Percentiles rank a stretch among this genome's conserved stretches.
Conservation (phyloP, 202 grass and related monocot species). For the Musa balbisiana region DNA sequence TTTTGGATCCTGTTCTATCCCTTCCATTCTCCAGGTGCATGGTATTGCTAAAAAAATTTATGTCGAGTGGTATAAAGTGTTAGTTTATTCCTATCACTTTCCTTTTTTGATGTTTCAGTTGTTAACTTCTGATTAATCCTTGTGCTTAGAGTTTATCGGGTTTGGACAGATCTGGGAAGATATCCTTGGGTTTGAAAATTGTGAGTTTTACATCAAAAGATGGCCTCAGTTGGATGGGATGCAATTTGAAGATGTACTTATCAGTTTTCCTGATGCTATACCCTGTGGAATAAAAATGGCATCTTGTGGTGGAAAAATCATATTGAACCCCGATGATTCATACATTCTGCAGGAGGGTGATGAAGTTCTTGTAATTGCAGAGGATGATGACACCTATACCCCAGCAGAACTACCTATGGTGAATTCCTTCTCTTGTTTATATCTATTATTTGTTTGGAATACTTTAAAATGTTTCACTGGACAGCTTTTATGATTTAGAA, state of each 20-base stretch:
- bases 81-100: not conserved
- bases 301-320: conserved; percentile 56
- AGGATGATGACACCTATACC: conserved; percentile 67
- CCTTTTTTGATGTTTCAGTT: not conserved
- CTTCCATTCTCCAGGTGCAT: not conserved
- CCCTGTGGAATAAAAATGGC: conserved; percentile 68
- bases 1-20: not conserved
- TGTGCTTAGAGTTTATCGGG: not conserved
- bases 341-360: conserved; percentile 68
- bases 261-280: conserved; percentile 72
- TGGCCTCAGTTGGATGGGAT: conserved; percentile 67
- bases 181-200: conserved; percentile 75
- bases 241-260: conserved; percentile 65
- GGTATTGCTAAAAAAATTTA: not conserved
- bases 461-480: too few relatives aligned
- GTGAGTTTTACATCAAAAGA: conserved; percentile 77
- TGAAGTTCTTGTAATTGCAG: conserved; percentile 73
- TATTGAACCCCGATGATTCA: conserved; percentile 71
- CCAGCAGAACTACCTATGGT: conserved; percentile 52
- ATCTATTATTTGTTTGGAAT: not conserved
- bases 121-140: not conserved
- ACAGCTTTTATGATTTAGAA: too few relatives aligned
- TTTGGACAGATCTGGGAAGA: conserved; percentile 66
- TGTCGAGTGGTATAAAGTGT: not conserved
- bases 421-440: conserved; percentile 19